Evolutionary conservation across 2,329 filamentous ascomycete genomes (phyloP), one percentile per base, ranked within the genome.

Genomic region (Bertia moriformis): DNA sequence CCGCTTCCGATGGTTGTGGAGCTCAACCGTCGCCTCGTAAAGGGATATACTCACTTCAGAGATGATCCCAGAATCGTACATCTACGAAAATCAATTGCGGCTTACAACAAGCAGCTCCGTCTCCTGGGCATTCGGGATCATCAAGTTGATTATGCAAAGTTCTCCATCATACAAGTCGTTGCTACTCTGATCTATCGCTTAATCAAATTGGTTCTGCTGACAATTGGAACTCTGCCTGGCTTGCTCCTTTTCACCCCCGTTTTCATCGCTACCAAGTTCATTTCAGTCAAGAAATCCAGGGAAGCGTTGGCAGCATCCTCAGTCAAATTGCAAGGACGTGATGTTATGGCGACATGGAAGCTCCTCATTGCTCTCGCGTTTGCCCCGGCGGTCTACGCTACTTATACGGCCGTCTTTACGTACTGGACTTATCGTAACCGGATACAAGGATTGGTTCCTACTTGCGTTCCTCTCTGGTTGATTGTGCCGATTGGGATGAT

Each of bases 321-420:
- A 1, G 87, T 94, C 56, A 94, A 94, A 61, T 75, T 94, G 41
- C 79, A 87, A 53, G 87, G 83, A 17, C 75, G 79, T 43, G 87
- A 94, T 56, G 87, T 94, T 40, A 87, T 93, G 68, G 85, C 86
- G 0, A 93, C 87, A 0, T 94, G 87, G 87, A 94, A 94, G 58
- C 73, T 93, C 14, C 70, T 93, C 22, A 85, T 93, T n/a, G 79
- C 86, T 5, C 69, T 93, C 55, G 84, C 82, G 1, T 73, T 93
- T 42, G 83, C 86, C 1, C 87, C 87, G 1, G 70, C 83, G 14
- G 67, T 93, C 3, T 93, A 93, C 60, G 77, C 84, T 48, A 71
- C 83, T 43, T 94, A 94, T 61, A 86, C 81, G 17, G 67, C 76
- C 42, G 54, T 84, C 15, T 70, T 91, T 20, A 78, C 82, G 1